These are phyloP conservation scores for Yarrowia divulgata DNA, from an alignment of 805 yeast genomes.

Conservation along the genomic window DNA sequence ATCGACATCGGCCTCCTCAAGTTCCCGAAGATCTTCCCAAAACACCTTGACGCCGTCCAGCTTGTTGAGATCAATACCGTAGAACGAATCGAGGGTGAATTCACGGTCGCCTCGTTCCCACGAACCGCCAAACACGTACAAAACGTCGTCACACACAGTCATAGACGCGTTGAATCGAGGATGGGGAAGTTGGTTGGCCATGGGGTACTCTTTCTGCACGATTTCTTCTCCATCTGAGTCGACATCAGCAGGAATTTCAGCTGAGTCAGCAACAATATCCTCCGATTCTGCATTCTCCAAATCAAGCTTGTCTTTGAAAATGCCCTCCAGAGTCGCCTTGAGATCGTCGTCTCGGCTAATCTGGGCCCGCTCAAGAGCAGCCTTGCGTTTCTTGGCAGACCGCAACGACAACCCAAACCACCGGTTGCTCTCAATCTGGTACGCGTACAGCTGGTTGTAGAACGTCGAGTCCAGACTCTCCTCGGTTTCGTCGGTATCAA, in stretches of 20 bases:
- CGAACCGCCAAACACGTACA: slow-evolving; percentile 88
- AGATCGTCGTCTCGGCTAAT: slow-evolving; percentile 71
- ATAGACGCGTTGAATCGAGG: slow-evolving; percentile 86
- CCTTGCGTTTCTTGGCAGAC: slow-evolving; percentile 59
- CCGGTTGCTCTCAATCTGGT: slow-evolving; percentile 83
- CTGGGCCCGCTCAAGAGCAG: slow-evolving; percentile 53
- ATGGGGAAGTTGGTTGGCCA: slow-evolving; percentile 76
- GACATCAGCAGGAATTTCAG: too few relatives aligned
- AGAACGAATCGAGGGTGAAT: slow-evolving; percentile 81
- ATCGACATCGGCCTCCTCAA: slow-evolving; percentile 57
- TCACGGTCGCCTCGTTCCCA: slow-evolving; percentile 91
- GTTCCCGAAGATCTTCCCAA: slow-evolving; percentile 82
- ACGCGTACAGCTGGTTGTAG: slow-evolving; percentile 79
- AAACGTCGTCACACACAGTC: slow-evolving; percentile 81
- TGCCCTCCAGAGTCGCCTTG: slow-evolving; percentile 73
- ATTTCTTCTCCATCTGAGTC: slow-evolving; percentile 53
- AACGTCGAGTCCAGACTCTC: slow-evolving; percentile 86
- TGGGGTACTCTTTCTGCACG: slow-evolving; percentile 59
- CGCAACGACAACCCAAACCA: slow-evolving; percentile 81
- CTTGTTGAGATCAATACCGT: slow-evolving; percentile 82
- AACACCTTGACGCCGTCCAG: slow-evolving; percentile 85
- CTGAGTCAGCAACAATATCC: too few relatives aligned
- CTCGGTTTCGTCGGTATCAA: slow-evolving; percentile 93
- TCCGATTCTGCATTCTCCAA: too few relatives aligned
- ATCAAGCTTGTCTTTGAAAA: slow-evolving; percentile 49